Conservation (phyloP, 768 basidiomycete genomes). For the Pulveroboletus ravenelii region DNA sequence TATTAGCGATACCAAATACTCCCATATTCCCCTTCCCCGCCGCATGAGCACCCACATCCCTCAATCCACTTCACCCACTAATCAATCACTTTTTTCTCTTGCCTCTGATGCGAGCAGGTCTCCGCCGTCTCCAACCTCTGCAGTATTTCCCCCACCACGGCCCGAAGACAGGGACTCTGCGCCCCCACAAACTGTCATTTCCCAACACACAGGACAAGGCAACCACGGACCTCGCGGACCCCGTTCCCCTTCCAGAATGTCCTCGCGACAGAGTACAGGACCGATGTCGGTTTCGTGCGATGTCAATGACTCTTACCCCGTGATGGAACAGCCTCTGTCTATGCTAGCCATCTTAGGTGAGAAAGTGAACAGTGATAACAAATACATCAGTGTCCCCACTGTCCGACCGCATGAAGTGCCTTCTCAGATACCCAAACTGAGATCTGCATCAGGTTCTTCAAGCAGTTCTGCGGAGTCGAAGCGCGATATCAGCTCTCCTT, state of each 20-base stretch:
- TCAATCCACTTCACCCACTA: slow-evolving; percentile 9
- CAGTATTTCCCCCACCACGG: background rate
- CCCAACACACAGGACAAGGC: slow-evolving; percentile 17
- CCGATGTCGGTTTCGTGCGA: slow-evolving; percentile 5
- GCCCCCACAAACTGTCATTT: background rate
- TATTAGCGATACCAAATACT: slow-evolving; percentile 21
- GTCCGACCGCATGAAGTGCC: slow-evolving; percentile 10
- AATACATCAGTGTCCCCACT: background rate
- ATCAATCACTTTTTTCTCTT: slow-evolving; percentile 11
- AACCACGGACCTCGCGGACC: slow-evolving; percentile 43
- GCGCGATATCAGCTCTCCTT: slow-evolving; percentile 2
- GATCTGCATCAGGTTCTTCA: slow-evolving; percentile 26
- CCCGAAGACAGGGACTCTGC: slow-evolving; percentile 1
- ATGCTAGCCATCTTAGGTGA: slow-evolving; percentile 8
- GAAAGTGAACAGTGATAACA: slow-evolving; percentile 13
- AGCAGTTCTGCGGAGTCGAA: slow-evolving; percentile 17
- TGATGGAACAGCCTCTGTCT: background rate
- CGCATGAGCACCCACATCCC: slow-evolving; percentile 10
- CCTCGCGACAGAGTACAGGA: slow-evolving; percentile 28
- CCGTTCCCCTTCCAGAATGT: slow-evolving; percentile 33
- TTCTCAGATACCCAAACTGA: slow-evolving; percentile 30
- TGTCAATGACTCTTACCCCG: background rate
- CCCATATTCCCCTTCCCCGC: slow-evolving; percentile 14
- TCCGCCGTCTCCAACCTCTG: slow-evolving; percentile 2
- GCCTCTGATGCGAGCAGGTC: slow-evolving; percentile 12